Conservation (phyloP, 2,329 filamentous ascomycete genomes). For the Daldinia sp. region DNA sequence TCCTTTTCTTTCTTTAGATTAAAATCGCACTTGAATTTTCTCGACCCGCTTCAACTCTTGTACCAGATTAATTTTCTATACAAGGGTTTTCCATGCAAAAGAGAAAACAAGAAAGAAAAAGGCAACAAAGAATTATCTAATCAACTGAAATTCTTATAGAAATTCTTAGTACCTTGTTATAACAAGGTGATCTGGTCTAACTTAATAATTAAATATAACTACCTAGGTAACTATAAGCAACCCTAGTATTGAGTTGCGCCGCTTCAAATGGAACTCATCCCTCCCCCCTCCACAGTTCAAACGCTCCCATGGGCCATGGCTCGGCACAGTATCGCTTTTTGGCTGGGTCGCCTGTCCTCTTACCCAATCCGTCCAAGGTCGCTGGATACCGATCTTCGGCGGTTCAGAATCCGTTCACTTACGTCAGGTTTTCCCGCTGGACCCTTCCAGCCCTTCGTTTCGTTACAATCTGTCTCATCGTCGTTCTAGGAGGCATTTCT, state of each 20-base stretch:
- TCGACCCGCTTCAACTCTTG: not conserved
- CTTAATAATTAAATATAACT: not conserved
- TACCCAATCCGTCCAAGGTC: conserved; percentile 41
- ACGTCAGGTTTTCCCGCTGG: conserved; percentile 40
- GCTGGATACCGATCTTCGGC: conserved; percentile 41
- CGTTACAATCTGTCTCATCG: conserved; percentile 25
- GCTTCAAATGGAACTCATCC: conserved; percentile 15
- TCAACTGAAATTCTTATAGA: not conserved
- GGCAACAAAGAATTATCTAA: not conserved
- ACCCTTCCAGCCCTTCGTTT: conserved; percentile 34
- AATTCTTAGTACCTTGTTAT: not conserved
- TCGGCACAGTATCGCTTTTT: conserved; percentile 19
- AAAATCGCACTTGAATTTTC: not conserved
- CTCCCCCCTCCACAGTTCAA: conserved; percentile 1
- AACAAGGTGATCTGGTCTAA: not conserved
- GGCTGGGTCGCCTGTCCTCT: conserved; percentile 43
- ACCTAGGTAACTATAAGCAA: not conserved
- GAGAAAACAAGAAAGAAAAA: not conserved
- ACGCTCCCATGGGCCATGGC: conserved; percentile 4
- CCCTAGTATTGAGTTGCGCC: conserved; percentile 7
- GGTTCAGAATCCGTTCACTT: conserved; percentile 38
- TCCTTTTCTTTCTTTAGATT: conserved; percentile 3
- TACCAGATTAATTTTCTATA: too few relatives aligned
- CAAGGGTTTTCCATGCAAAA: too few relatives aligned
- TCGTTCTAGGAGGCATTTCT: conserved; percentile 7